These are phyloP conservation scores for Dittrichia graveolens DNA, from an alignment of 129 eudicot genomes.

Conservation along the genomic window DNA sequence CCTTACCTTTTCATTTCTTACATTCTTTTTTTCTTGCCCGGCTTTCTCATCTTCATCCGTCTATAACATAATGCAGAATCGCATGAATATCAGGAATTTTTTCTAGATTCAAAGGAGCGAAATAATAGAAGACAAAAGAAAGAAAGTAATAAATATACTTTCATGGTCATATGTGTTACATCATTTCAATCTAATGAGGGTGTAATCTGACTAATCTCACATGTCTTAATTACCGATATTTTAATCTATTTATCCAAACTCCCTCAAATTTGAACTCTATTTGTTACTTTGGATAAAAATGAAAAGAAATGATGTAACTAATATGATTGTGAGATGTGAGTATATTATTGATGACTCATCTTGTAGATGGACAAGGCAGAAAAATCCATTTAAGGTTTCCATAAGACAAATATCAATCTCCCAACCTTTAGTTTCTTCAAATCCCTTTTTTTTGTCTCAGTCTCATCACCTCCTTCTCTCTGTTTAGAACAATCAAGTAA, in stretches of 20 bases:
- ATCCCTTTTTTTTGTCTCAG: conserved; percentile 22
- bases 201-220: conserved; percentile 3
- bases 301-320: background rate
- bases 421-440: conserved; percentile 40
- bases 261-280: background rate
- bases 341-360: background rate
- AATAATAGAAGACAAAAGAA: background rate
- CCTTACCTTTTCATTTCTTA: conserved; percentile 33
- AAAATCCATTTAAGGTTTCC: background rate
- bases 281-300: background rate
- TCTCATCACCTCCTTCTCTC: conserved; percentile 34
- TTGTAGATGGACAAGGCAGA: background rate
- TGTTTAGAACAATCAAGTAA: conserved; percentile 20
- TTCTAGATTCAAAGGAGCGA: background rate
- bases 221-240: background rate
- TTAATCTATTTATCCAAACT: background rate
- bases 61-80: conserved; percentile 33
- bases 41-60: conserved; percentile 26
- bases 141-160: background rate
- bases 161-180: conserved; percentile 15
- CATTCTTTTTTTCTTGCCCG: conserved; percentile 32
- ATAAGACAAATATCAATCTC: background rate
- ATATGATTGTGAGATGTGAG: background rate
- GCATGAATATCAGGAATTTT: conserved; percentile 18
- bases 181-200: background rate